phyloP scores from a whole-genome alignment of 345 rosid genomes.

The Noccaea bulbosa region DNA sequence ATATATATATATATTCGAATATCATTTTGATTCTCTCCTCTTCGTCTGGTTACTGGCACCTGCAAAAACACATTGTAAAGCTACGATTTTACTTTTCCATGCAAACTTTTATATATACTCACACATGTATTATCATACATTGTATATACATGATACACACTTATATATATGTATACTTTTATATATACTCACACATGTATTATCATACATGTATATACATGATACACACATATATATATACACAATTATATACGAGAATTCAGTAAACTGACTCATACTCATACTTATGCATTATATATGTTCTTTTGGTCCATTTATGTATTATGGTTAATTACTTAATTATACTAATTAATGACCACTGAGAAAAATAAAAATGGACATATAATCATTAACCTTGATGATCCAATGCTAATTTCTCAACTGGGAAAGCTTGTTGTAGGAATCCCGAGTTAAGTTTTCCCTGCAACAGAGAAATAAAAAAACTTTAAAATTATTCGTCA shows the following conservation, averaged over 20 bases:
- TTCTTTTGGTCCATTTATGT: neutral
- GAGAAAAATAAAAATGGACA: neutral
- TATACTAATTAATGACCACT: neutral
- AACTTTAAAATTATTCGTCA: neutral
- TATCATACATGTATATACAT: neutral
- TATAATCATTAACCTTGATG: constrained; percentile 17
- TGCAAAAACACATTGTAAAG: constrained; percentile 30
- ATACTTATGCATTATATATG: neutral
- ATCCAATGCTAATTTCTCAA: constrained; percentile 26
- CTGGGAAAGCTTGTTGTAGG: constrained; percentile 31
- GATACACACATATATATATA: neutral
- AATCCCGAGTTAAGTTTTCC: constrained; percentile 21
- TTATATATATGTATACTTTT: neutral
- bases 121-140: neutral
- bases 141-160: neutral
- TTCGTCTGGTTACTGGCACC: constrained; percentile 31
- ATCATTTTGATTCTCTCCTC: constrained; percentile 30
- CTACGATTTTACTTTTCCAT: constrained; percentile 3
- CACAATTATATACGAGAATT: neutral
- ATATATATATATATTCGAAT: constrained; percentile 1
- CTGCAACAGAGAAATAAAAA: constrained; percentile 22
- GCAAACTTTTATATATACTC: constrained; percentile 8
- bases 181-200: neutral
- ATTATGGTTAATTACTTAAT: neutral
- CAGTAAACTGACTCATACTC: neutral